These are phyloP conservation scores for Coemansia sp. DNA, from an alignment of 192 early-diverging fungal species.

Conservation along the genomic window DNA sequence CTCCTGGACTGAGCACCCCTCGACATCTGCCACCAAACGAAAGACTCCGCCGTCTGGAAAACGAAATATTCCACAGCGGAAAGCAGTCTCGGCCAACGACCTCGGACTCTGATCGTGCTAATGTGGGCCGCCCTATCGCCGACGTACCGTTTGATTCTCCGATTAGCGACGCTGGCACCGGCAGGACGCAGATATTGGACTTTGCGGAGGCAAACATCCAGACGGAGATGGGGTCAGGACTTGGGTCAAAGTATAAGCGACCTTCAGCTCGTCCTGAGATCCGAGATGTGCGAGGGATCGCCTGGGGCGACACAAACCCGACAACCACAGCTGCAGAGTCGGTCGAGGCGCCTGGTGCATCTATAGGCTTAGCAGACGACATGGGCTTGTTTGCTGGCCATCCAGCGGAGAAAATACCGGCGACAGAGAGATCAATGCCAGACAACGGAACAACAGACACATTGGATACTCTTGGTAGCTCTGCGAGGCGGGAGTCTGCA, in stretches of 20 bases:
- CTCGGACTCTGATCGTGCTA: not conserved
- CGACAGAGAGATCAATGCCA: not conserved
- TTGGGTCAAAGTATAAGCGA: constrained; percentile 12
- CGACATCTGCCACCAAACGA: constrained; percentile 20
- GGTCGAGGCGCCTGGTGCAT: not conserved
- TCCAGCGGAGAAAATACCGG: not conserved
- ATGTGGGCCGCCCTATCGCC: not conserved
- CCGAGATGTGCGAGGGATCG: constrained; percentile 35
- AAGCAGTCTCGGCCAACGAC: constrained; percentile 5
- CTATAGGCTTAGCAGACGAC: not conserved
- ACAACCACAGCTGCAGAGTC: constrained; percentile 15
- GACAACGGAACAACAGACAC: constrained; percentile 2
- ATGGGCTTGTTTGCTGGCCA: not conserved
- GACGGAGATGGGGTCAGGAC: not conserved
- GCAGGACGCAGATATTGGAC: constrained; percentile 46
- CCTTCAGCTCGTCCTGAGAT: constrained; percentile 47
- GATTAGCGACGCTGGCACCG: constrained; percentile 43
- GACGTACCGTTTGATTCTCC: constrained; percentile 37
- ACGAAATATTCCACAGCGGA: constrained; percentile 26
- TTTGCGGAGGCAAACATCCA: constrained; percentile 35
- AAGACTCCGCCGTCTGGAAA: constrained; percentile 31
- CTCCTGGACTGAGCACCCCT: constrained; percentile 9
- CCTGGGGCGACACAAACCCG: constrained; percentile 29
- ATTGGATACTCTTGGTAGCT: not conserved
- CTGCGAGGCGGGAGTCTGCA: not conserved